Evolutionary conservation across 1,284 basidiomycete species (phyloP), one percentile per base, ranked within the genome.

Genomic region (Microbotryum lychnidis-dioicae): DNA sequence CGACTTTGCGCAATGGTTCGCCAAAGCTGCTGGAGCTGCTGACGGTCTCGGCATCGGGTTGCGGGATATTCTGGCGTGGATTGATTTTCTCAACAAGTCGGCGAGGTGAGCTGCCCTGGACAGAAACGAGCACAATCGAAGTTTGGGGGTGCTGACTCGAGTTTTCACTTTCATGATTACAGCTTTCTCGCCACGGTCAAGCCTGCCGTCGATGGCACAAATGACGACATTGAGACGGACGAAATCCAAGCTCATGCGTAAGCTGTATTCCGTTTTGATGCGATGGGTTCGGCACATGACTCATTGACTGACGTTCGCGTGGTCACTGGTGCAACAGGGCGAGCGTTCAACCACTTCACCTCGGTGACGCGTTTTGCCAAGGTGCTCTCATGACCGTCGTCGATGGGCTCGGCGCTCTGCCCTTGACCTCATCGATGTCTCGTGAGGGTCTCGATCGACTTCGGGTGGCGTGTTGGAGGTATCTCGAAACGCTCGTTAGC

Each of bases 1-100:
- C 57, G 84, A 86, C 64, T 98, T 94, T 71, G 80, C 84, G 9
- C 81, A 85, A 50, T 97, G 91, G 89, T 80, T 97, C 50, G 82
- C 83, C 42, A 72, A 75, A 12, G 80, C 80, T 63, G 78, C 88
- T 2, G 84, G 83, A 3, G 87, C 90, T 69, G 77, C 75, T 14
- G 84, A 87, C 1, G 76, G 89, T 23, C 77, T 87, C 57, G 87
- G 88, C 6, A 58, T 73, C 60, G 69, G 68, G 56, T 76, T 98
- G 58, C 84, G 97, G 64, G 96, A 99, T 76, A 84, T 97, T 54
- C 76, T 97, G 70, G 89, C 90, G 10, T 99, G 96, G 96, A 85
- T 93, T 9, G 77, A 80, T 21, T 98, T 99, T 75, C 84, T 86
- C 14, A 93, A 94, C 74, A 78, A 81, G 3, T 60, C 62, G n/a